Evolutionary conservation across 192 early-diverging fungal genomes (phyloP), one percentile per base, ranked within the genome.

Genomic region (Backusella psychrophila): DNA sequence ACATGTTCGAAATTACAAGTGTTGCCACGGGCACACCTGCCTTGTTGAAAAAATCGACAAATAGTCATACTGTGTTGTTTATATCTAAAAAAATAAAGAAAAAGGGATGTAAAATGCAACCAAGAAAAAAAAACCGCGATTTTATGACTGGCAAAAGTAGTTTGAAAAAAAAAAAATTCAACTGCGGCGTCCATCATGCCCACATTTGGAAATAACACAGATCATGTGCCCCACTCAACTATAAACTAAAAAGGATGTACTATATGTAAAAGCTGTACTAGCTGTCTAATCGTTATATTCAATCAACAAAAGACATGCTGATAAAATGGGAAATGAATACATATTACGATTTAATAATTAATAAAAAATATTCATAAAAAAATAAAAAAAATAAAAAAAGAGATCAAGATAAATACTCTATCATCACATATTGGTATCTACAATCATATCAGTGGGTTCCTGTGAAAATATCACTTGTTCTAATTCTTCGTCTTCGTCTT

Each of bases 1-100:
- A 85, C 82, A 71, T 93, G 91, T 68, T 88, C 85, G 69, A 85
- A 84, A 5, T 82, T 86, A 72, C 91, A 93, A 33, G 78, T 81
- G 49, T 79, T 81, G 41, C 91, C 91, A 56, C 84, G 88, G 29
- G 53, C 82, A 80, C 91, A 93, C 14, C 78, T 86, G 7, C 88
- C 87, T 69, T 89, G 83, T 65, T 84, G 82, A 77, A 89, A 93
- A 73, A 77, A 83, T 63, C 71, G 74, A 67, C 82, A 83, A 31
- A 79, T n/a, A n/a, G 39, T 26, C 77, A 79, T 79, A 15, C 9
- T 68, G 33, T 35, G 23, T 59, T 59, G 33, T 59, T 59, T 14
- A 12, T 59, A 12, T 59, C 1, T 59, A 26, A 17, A 56, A 56
- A 11, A 56, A 23, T 4, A 23, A 53, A 53, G 8, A 53, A 53